These are phyloP conservation scores for Daedalea quercina DNA, from an alignment of 768 basidiomycete species.

Conservation along the genomic window DNA sequence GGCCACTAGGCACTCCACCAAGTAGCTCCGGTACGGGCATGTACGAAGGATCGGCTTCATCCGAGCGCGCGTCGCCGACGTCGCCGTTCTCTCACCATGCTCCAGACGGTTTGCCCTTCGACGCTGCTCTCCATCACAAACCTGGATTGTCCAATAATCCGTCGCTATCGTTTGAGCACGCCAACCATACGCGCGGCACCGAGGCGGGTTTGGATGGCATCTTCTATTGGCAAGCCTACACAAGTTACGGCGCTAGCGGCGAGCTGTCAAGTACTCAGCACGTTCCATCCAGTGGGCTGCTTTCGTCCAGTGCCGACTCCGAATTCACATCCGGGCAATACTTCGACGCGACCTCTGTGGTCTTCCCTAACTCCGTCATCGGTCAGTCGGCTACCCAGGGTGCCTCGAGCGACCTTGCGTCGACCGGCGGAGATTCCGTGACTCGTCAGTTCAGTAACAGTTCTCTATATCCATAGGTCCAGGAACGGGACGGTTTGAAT, in stretches of 20 bases:
- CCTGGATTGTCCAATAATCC: not conserved
- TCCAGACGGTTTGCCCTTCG: conserved; percentile 4
- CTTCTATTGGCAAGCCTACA: not conserved
- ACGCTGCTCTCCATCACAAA: not conserved
- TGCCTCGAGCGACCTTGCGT: conserved; percentile 9
- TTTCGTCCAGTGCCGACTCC: not conserved
- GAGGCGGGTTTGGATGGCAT: not conserved
- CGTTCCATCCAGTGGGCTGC: not conserved
- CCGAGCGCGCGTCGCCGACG: conserved; percentile 13
- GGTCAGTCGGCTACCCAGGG: conserved; percentile 9
- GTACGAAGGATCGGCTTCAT: conserved; percentile 10
- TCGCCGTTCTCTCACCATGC: conserved; percentile 11
- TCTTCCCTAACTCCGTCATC: conserved; percentile 10
- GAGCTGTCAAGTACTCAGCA: not conserved
- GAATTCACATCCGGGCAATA: not conserved
- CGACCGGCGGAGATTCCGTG: conserved; percentile 3
- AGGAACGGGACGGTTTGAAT: not conserved
- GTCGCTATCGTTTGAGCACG: not conserved
- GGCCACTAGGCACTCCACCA: conserved; percentile 11
- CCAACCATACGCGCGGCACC: not conserved
- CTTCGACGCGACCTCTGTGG: conserved; percentile 13
- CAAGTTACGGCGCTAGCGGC: not conserved
- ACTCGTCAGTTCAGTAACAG: not conserved
- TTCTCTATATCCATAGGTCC: not conserved
- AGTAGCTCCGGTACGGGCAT: conserved; percentile 13